Percentiles rank a stretch among this genome's conserved stretches.
Conservation (phyloP, 257 asterid genomes). For the Galeopsis tetrahit region DNA sequence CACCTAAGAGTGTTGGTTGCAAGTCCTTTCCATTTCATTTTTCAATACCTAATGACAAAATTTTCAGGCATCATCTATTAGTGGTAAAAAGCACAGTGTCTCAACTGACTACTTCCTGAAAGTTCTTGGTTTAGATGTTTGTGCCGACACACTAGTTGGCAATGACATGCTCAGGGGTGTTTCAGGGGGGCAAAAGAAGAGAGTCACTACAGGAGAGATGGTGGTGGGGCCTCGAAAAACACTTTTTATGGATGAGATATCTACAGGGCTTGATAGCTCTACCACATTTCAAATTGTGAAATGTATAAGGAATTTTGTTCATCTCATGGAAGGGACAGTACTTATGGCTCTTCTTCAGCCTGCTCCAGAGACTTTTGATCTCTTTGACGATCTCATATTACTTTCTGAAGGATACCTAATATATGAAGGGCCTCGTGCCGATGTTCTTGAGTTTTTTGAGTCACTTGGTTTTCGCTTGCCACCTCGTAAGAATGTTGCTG, state of each 20-base stretch:
- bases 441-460: conserved; percentile 73
- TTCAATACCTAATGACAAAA: not conserved
- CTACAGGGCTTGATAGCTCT: conserved; percentile 96
- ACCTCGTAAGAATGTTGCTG: conserved; percentile 89
- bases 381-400: conserved; percentile 82
- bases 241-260: conserved; percentile 93
- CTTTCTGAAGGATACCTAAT: conserved; percentile 81
- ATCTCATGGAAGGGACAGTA: conserved; percentile 86
- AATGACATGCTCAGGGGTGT: conserved; percentile 89
- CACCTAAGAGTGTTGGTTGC: not conserved
- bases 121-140: conserved; percentile 87
- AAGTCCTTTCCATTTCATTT: not conserved
- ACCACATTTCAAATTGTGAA: conserved; percentile 88
- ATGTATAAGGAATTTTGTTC: conserved; percentile 80
- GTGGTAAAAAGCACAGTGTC: conserved; percentile 75
- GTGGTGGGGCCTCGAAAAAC: conserved; percentile 93
- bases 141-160: conserved; percentile 83
- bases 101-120: conserved; percentile 82
- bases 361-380: conserved; percentile 89
- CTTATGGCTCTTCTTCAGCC: conserved; percentile 94
- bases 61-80: conserved; percentile 74
- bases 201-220: conserved; percentile 97
- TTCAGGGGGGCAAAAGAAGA: conserved; percentile 89
- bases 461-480: conserved; percentile 85
- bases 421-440: conserved; percentile 78